phyloP scores from a whole-genome alignment of 2,329 filamentous ascomycete species.

The Bipolaris bicolor region DNA sequence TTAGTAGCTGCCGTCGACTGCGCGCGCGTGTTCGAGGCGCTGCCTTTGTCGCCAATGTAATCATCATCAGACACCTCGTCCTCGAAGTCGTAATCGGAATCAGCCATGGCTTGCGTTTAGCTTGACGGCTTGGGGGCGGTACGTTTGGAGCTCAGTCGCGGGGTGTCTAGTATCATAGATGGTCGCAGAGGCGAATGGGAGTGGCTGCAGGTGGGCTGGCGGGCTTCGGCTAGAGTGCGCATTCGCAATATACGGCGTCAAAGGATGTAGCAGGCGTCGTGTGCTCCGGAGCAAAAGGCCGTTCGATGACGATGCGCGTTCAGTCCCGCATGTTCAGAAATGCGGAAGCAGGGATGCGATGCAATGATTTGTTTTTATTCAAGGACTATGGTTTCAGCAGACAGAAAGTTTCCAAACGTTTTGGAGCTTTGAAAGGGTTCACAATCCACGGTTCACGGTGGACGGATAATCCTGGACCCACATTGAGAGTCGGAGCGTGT shows the following conservation, averaged over 20 bases:
- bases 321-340: not conserved
- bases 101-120: slow-evolving; percentile 62
- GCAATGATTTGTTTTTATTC: slow-evolving; percentile 2
- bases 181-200: not conserved
- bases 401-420: slow-evolving; percentile 1
- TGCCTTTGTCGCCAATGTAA: slow-evolving; percentile 53
- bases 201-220: not conserved
- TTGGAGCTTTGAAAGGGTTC: slow-evolving; percentile 15
- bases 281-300: slow-evolving; percentile 5
- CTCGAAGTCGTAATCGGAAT: slow-evolving; percentile 75
- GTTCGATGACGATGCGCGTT: slow-evolving; percentile 14
- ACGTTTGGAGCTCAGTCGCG: not conserved
- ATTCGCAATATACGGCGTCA: not conserved
- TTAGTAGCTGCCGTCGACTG: slow-evolving; percentile 28
- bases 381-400: slow-evolving; percentile 1
- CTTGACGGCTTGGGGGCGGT: not conserved
- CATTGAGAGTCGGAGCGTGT: slow-evolving; percentile 12
- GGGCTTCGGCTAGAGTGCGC: not conserved
- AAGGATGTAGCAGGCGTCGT: slow-evolving; percentile 1
- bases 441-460: slow-evolving; percentile 12
- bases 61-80: slow-evolving; percentile 70
- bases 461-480: slow-evolving; percentile 10
- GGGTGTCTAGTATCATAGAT: not conserved
- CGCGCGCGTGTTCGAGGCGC: slow-evolving; percentile 32
- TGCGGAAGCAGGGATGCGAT: not conserved